Base-by-base conservation (phyloP, 352 stramenopile genomes). In the Phytophthora niederhauseri region DNA sequence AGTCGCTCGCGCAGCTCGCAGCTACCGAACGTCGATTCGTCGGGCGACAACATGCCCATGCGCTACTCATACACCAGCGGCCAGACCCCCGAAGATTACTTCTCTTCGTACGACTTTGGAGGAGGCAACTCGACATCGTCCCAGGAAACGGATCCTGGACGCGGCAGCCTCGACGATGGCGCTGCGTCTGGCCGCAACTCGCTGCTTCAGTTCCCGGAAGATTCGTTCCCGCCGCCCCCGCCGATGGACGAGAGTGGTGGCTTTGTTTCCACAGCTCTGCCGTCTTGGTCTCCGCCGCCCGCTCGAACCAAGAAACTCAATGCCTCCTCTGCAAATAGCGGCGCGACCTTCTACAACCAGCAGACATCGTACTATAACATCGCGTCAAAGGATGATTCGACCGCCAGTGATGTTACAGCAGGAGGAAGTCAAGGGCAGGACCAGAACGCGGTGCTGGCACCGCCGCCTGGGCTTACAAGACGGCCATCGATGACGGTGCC, bases 401-500 rank as follows among this genome's bases (percentile, higher is more conserved):
- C 34, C 4, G 22, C 69, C 8, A 36, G 31, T 60, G 72, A 72
- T 17, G 61, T 6, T 65, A 43, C 49, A 19, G 45, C 17, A 22
- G 52, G 52, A 9, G 41, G 54, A 38, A 62, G 50, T 48, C 61
- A 71, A 65, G 64, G 58, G 14, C 77, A 80, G 43, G 86, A 94
- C 57, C 86, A 92, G 30, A 91, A 93, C 36, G 72, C 84, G 0
- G 72, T 91, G 22, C 84, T 93, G 14, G 73, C 82, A 2, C 87
- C 87, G 3, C 87, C 87, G 2, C 87, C 87, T 20, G 87, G 87
- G 11, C 77, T 95, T 9, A 86, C 86, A 31, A 84, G 87, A 31
- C 81, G 87, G 2, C 85, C 87, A 8, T 95, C 87, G 2, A 95
- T 95, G 87, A 95, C 87, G 4, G 87, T 95, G 22, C 87, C 87